Conservation (phyloP, 495 filamentous ascomycete species). For the Daldinia vernicosa region DNA sequence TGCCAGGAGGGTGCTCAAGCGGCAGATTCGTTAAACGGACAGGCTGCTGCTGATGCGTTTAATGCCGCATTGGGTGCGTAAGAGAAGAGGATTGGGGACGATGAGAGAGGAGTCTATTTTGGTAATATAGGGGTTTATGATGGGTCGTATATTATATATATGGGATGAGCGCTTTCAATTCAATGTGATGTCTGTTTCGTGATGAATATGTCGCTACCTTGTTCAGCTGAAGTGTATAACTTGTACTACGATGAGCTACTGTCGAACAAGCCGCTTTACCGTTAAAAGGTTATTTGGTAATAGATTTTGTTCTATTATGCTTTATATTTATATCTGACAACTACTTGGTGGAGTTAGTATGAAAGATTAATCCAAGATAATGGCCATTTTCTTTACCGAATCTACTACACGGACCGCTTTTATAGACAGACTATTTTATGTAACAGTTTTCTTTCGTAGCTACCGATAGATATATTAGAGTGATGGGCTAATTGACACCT, state of each 20-base stretch:
- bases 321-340: too few species aligned
- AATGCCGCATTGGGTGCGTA: slow-evolving; percentile 58
- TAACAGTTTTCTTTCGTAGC: neutral
- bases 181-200: slow-evolving; percentile 24
- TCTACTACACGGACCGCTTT: neutral
- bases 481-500: neutral
- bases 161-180: slow-evolving; percentile 9
- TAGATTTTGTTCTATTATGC: too few species aligned
- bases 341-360: too few species aligned
- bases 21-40: slow-evolving; percentile 46
- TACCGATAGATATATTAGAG: neutral
- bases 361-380: neutral
- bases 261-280: too few species aligned
- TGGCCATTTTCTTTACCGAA: neutral
- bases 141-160: slow-evolving; percentile 10
- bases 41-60: slow-evolving; percentile 69
- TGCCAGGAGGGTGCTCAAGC: slow-evolving; percentile 59
- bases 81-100: neutral
- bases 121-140: neutral
- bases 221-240: neutral
- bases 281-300: too few species aligned
- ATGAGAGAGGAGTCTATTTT: neutral
- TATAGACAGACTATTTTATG: too few species aligned
- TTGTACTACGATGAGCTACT: neutral
- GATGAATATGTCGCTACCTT: slow-evolving; percentile 6